These are phyloP conservation scores for Populus alba DNA, from an alignment of 345 rosid species.

Conservation along the genomic window DNA sequence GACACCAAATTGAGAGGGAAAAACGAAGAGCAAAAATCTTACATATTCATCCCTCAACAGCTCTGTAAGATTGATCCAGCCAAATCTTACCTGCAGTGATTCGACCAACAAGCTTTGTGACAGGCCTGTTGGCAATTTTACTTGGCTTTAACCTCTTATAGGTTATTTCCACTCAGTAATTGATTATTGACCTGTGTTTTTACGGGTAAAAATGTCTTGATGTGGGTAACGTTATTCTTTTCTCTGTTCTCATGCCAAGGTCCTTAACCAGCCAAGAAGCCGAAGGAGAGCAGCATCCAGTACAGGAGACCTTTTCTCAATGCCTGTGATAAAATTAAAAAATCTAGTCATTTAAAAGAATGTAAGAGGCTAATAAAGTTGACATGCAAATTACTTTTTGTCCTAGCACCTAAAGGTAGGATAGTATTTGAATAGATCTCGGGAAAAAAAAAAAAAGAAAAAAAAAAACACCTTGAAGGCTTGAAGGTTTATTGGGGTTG, in stretches of 20 bases:
- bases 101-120: not conserved
- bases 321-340: conserved; percentile 34
- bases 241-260: conserved; percentile 49
- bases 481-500: not conserved
- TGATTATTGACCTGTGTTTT: not conserved
- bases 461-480: not conserved
- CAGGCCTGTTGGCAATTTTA: not conserved
- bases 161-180: not conserved
- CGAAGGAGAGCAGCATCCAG: conserved; percentile 70
- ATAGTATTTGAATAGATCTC: not conserved
- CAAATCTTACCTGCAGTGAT: not conserved
- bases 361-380: not conserved
- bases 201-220: not conserved
- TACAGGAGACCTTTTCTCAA: conserved; percentile 70
- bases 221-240: not conserved
- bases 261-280: conserved; percentile 74
- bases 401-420: not conserved
- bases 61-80: conserved; percentile 4
- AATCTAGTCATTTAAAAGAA: not conserved
- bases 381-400: not conserved
- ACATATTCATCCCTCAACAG: not conserved
- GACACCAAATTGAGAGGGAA: not conserved
- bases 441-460: not conserved
- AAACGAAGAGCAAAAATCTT: not conserved
- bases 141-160: not conserved